phyloP scores from a whole-genome alignment of 768 basidiomycete genomes.

The Suillus variegatus region DNA sequence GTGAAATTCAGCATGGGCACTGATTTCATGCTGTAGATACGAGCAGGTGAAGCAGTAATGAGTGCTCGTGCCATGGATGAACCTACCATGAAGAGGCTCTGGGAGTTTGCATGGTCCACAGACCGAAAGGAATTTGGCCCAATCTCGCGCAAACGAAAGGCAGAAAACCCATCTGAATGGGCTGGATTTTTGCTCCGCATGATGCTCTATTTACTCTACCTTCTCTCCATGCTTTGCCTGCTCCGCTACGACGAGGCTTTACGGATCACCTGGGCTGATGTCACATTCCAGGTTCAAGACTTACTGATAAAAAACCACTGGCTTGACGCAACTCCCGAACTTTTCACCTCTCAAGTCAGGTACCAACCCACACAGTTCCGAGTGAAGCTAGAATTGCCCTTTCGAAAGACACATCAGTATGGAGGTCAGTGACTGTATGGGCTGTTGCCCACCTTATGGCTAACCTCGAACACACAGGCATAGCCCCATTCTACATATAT shows the following conservation, averaged over 20 bases:
- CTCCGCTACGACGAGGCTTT: conserved; percentile 37
- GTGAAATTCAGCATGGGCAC: neutral
- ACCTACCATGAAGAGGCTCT: conserved; percentile 26
- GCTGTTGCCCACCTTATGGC: neutral
- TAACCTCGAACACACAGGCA: conserved; percentile 20
- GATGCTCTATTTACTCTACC: conserved; percentile 34
- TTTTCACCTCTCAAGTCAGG: neutral
- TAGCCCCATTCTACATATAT: conserved; percentile 31
- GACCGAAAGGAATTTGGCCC: conserved; percentile 16
- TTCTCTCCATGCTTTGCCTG: conserved; percentile 34
- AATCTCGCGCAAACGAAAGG: conserved; percentile 3
- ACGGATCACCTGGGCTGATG: conserved; percentile 30
- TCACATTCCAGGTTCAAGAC: conserved; percentile 13
- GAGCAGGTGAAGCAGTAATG: conserved; percentile 25
- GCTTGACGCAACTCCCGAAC: conserved; percentile 6
- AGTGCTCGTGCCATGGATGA: conserved; percentile 32
- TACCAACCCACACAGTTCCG: conserved; percentile 4
- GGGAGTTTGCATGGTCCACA: conserved; percentile 27
- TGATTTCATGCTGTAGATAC: conserved; percentile 9
- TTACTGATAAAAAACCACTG: conserved; percentile 4
- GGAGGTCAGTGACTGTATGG: conserved; percentile 24
- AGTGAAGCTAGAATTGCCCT: conserved; percentile 25
- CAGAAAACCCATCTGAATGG: conserved; percentile 19
- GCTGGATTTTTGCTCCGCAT: conserved; percentile 25
- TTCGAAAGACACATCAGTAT: conserved; percentile 32